Evolutionary conservation across 2,329 filamentous ascomycete species (phyloP).

Genomic region (Thermoascus crustaceus): DNA sequence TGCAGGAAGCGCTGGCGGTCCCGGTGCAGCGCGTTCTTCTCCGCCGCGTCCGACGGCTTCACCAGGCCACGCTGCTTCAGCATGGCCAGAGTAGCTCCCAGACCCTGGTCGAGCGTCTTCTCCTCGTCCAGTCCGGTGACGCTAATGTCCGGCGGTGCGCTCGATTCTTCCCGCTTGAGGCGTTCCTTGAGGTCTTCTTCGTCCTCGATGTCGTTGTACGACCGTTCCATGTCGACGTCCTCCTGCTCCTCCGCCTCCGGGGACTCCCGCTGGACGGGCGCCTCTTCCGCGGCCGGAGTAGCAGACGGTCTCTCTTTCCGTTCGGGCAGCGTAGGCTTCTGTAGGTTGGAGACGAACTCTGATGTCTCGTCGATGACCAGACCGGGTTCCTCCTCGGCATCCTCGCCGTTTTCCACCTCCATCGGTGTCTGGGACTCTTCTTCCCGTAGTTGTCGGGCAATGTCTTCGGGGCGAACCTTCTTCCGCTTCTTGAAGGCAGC

Average conservation of each 20-base stretch:
- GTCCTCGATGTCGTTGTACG: constrained; percentile 25
- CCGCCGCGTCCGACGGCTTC: constrained; percentile 52
- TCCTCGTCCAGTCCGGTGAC: constrained; percentile 77
- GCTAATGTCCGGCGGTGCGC: constrained; percentile 40
- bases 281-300: constrained; percentile 28
- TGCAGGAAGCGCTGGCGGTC: constrained; percentile 70
- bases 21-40: constrained; percentile 59
- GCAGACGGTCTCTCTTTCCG: constrained; percentile 35
- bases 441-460: constrained; percentile 69
- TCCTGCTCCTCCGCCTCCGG: constrained; percentile 10
- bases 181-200: constrained; percentile 43
- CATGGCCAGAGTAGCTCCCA: constrained; percentile 74
- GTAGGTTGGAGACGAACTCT: constrained; percentile 83
- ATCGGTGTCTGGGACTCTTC: constrained; percentile 46
- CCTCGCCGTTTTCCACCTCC: constrained; percentile 53
- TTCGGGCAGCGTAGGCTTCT: constrained; percentile 55
- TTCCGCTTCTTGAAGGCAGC: constrained; percentile 87
- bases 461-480: constrained; percentile 74
- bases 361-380: constrained; percentile 93
- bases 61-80: constrained; percentile 80
- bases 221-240: constrained; percentile 13
- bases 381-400: constrained; percentile 49
- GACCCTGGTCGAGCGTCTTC: constrained; percentile 65
- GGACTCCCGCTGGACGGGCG: constrained; percentile 11
- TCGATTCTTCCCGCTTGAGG: constrained; percentile 41